A percentile compares a stretch with the other conserved stretches of the same genome.
These are phyloP conservation scores for Leishmania braziliensis DNA, from an alignment of 208 protist genomes.

Conservation along the genomic window DNA sequence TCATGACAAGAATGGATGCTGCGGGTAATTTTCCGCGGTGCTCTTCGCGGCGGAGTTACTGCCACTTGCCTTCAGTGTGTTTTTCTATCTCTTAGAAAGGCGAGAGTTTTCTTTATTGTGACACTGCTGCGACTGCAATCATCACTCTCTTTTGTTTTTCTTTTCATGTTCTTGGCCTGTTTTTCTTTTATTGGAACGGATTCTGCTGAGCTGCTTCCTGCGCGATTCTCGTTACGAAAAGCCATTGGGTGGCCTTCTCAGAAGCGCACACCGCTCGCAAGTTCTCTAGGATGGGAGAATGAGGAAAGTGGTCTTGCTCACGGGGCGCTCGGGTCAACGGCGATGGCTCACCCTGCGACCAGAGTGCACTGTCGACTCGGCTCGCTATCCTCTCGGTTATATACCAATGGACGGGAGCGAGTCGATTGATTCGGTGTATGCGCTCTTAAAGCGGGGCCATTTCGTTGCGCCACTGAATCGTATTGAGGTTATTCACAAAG, in stretches of 20 bases:
- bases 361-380: conserved; percentile 35
- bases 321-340: background rate
- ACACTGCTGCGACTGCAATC: too few relatives aligned
- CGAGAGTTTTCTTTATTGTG: too few relatives aligned
- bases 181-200: background rate
- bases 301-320: background rate
- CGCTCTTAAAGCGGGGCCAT: conserved; percentile 70
- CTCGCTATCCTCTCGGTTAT: conserved; percentile 74
- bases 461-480: conserved; percentile 77
- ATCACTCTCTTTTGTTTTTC: too few relatives aligned
- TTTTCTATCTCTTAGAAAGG: too few relatives aligned
- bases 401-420: conserved; percentile 81
- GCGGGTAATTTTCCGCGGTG: too few relatives aligned
- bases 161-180: too few relatives aligned
- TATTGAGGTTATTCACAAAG: conserved; percentile 81
- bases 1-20: too few relatives aligned
- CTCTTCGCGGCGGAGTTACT: too few relatives aligned
- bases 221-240: background rate
- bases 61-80: too few relatives aligned
- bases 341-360: conserved; percentile 36
- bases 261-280: background rate
- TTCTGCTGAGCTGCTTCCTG: background rate
- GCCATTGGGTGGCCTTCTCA: background rate
- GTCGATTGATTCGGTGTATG: conserved; percentile 75
- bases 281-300: background rate